phyloP scores from a whole-genome alignment of 345 rosid genomes.

The Eucalyptus curtisii region DNA sequence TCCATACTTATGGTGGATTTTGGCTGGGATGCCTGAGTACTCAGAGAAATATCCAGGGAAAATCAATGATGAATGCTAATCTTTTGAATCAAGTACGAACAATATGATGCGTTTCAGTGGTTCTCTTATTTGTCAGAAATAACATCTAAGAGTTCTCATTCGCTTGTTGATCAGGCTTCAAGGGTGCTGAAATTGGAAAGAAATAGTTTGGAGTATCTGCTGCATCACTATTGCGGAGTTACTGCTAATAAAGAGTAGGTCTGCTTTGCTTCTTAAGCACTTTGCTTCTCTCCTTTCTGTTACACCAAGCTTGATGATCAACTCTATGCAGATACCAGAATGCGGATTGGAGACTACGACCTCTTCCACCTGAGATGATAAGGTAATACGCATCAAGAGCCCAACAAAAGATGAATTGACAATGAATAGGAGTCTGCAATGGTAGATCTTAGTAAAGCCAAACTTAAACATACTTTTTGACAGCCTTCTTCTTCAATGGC shows the following conservation, averaged over 20 bases:
- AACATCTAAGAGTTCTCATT: not conserved
- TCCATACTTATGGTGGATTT: not conserved
- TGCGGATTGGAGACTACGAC: slow-evolving; percentile 97
- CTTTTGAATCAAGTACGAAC: not conserved
- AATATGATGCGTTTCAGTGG: not conserved
- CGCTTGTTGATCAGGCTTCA: slow-evolving; percentile 49
- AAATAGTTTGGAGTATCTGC: slow-evolving; percentile 76
- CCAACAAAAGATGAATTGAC: not conserved
- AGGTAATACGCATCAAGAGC: slow-evolving; percentile 21
- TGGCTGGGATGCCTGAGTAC: not conserved
- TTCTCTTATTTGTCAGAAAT: not conserved
- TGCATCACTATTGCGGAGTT: slow-evolving; percentile 66
- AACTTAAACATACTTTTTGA: not conserved
- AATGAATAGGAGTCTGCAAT: not conserved
- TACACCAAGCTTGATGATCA: not conserved
- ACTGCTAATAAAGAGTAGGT: slow-evolving; percentile 83
- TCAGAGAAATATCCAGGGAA: not conserved
- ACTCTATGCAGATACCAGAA: slow-evolving; percentile 73
- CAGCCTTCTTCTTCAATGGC: not conserved
- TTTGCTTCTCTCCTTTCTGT: not conserved
- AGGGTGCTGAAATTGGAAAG: slow-evolving; percentile 84
- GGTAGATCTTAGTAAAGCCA: not conserved
- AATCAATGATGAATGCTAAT: not conserved
- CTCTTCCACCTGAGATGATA: slow-evolving; percentile 78
- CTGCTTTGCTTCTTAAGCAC: not conserved